Evolutionary conservation across 805 yeast species (phyloP).

Genomic region (Kuraishia piskuri): DNA sequence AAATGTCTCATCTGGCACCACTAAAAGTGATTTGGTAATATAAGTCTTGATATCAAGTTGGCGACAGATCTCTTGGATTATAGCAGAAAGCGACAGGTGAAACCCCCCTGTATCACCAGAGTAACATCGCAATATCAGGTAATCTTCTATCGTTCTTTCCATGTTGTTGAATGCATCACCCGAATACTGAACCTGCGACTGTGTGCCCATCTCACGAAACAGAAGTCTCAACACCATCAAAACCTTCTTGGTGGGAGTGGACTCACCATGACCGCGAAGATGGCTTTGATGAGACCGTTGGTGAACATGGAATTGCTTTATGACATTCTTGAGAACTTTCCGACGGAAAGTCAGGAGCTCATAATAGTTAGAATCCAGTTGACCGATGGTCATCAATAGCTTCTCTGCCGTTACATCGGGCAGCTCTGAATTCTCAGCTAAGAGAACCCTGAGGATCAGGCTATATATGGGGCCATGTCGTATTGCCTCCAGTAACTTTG

Average conservation of each 20-base stretch:
- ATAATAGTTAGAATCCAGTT: neutral
- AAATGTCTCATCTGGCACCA: neutral
- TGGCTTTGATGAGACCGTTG: neutral
- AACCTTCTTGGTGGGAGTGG: neutral
- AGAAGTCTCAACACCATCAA: neutral
- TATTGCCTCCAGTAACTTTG: neutral
- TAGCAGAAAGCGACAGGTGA: neutral
- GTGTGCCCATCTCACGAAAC: neutral
- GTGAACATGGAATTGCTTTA: neutral
- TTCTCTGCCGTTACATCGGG: neutral
- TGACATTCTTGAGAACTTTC: neutral
- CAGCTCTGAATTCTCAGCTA: neutral
- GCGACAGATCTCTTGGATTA: neutral
- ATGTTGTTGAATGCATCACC: neutral
- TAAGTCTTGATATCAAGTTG: neutral
- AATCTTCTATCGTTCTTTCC: neutral
- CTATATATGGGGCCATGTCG: neutral
- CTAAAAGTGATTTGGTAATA: neutral
- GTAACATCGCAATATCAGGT: neutral
- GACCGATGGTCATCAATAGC: neutral
- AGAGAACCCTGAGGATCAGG: neutral
- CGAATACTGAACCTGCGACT: neutral
- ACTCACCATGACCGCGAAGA: neutral
- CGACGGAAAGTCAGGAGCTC: neutral
- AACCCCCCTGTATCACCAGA: neutral